Base-by-base conservation (phyloP, 768 basidiomycete species). In the Termitomyces sp. region DNA sequence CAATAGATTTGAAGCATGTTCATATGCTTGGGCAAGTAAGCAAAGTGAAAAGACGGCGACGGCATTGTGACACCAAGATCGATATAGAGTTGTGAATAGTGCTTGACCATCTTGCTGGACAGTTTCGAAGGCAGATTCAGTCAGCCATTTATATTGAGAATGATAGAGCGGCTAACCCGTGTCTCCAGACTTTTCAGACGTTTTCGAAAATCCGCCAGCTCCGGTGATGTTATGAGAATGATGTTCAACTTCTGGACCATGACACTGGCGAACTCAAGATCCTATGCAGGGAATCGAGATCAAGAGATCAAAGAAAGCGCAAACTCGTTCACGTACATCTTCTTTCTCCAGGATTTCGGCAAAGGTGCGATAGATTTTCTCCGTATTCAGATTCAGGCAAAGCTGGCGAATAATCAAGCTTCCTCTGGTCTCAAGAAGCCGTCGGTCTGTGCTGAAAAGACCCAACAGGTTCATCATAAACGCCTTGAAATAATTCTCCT, bases 61-160 rank as follows among this genome's bases (percentile, higher is more conserved):
- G 1, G 96, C 91, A 68, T 98, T 98, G 66, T 99, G 97, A 70
- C 95, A 98, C 97, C 97, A 99, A 20, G 95, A 98, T 20, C 93
- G 83, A 67, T 99, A 99, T 3, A 99, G 76, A 0, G 90, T 92
- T 12, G 91, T 92, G 70, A 98, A 99, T 22, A 99, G 72, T 16
- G 91, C 91, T 74, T 98, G 97, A 3, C 96, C 95, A 64, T 99
- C 97, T 91, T 96, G 88, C 86, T 88, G 59, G 36, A 54, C n/a
- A 52, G 31, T 47, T 44, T 18, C n/a, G 11, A 51, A 44, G 30
- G 24, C 48, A 37, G 18, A 16, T 42, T 22, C 16, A 57, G 3
- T 6, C 20, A 42, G 8, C 22, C 20, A 31, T 49, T 27, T 3
- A 22, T 27, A 41, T 16, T 46, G 24, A 18, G 7, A 46, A 13